phyloP scores from a whole-genome alignment of 1,284 basidiomycete genomes.

The Neotropicomus parvogracilis region DNA sequence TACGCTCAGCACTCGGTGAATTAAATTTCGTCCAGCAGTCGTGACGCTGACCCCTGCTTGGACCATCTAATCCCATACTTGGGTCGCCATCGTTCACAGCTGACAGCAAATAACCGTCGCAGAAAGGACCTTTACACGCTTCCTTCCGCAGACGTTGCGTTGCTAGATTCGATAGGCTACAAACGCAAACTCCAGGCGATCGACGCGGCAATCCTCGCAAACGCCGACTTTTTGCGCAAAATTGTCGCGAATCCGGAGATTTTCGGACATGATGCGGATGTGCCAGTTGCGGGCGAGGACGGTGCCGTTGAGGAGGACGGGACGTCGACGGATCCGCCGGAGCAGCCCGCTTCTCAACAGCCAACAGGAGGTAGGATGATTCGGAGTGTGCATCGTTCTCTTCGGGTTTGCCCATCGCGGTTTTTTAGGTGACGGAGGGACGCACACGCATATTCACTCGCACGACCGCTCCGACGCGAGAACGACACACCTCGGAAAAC shows the following conservation, averaged over 20 bases:
- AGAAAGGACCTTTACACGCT: slow-evolving; percentile 68
- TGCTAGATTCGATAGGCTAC: slow-evolving; percentile 61
- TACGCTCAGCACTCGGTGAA: slow-evolving; percentile 63
- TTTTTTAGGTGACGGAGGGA: slow-evolving; percentile 25
- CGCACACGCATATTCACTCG: slow-evolving; percentile 29
- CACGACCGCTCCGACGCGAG: slow-evolving; percentile 27
- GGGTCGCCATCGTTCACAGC: slow-evolving; percentile 38
- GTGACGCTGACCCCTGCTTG: no score
- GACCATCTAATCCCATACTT: no score
- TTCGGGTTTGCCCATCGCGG: background rate
- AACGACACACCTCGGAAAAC: slow-evolving; percentile 23
- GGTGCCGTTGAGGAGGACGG: slow-evolving; percentile 1
- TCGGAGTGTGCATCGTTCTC: background rate
- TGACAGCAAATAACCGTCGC: slow-evolving; percentile 72
- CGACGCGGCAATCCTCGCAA: slow-evolving; percentile 66
- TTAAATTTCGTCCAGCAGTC: background rate
- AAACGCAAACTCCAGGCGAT: slow-evolving; percentile 63
- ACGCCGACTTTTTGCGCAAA: slow-evolving; percentile 62
- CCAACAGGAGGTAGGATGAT: slow-evolving; percentile 15
- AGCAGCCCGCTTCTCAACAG: no score
- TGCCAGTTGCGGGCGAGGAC: slow-evolving; percentile 28
- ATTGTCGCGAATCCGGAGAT: slow-evolving; percentile 72
- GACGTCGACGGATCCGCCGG: background rate
- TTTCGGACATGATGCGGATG: slow-evolving; percentile 55
- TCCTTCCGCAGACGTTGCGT: slow-evolving; percentile 54